Evolutionary conservation across 2,329 filamentous ascomycete genomes (phyloP).

Genomic region (Zasmidium angulare): DNA sequence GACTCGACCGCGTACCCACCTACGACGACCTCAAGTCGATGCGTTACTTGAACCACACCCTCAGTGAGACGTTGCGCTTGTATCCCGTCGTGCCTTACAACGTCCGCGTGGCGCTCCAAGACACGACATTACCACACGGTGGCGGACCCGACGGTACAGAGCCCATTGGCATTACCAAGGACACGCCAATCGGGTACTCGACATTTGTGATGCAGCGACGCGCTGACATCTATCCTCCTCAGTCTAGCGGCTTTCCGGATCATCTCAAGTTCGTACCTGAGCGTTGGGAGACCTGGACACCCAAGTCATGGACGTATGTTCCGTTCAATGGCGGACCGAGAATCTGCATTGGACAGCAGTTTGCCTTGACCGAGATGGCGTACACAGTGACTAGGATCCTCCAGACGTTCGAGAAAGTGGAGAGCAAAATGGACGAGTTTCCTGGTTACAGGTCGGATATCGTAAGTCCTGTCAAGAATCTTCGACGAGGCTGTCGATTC

Average conservation of each 20-base stretch:
- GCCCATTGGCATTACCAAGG: slow-evolving; percentile 45
- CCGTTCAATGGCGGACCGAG: slow-evolving; percentile 46
- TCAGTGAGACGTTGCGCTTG: slow-evolving; percentile 47
- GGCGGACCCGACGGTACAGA: slow-evolving; percentile 47
- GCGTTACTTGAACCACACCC: slow-evolving; percentile 66
- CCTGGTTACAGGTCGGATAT: slow-evolving; percentile 49
- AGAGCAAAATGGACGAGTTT: slow-evolving; percentile 36
- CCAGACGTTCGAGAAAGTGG: slow-evolving; percentile 45
- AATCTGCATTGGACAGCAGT: slow-evolving; percentile 48
- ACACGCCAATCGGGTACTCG: slow-evolving; percentile 48
- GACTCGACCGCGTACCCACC: slow-evolving; percentile 59
- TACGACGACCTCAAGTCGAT: slow-evolving; percentile 84
- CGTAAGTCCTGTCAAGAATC: slow-evolving; percentile 28
- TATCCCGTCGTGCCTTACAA: slow-evolving; percentile 54
- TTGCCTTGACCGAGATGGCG: slow-evolving; percentile 52
- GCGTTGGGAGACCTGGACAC: slow-evolving; percentile 51
- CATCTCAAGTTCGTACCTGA: slow-evolving; percentile 48
- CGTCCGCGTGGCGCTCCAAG: slow-evolving; percentile 46
- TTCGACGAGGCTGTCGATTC: neutral
- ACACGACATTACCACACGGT: slow-evolving; percentile 51
- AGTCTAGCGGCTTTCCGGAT: slow-evolving; percentile 39
- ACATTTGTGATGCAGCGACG: slow-evolving; percentile 52
- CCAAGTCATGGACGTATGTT: slow-evolving; percentile 50
- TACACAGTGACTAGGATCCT: slow-evolving; percentile 50
- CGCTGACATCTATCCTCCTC: slow-evolving; percentile 49